Conservation (phyloP, 495 filamentous ascomycete species). For the Hypoxylon crocopeplum region DNA sequence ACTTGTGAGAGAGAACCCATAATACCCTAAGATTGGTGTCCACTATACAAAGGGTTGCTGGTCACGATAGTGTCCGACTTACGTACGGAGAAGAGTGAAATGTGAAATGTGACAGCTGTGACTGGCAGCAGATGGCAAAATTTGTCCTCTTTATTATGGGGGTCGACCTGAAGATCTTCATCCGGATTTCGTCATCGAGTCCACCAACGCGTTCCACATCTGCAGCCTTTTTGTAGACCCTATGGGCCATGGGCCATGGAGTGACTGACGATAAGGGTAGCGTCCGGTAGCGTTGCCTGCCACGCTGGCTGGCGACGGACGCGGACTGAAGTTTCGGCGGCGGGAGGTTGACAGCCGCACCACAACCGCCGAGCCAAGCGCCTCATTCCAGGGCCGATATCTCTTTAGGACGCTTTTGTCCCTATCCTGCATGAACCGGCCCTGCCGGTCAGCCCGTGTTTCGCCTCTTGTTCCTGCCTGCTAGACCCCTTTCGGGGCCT, state of each 20-base stretch:
- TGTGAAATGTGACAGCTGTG: slow-evolving; percentile 20
- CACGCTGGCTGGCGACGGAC: too few relatives aligned
- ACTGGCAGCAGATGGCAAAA: slow-evolving; percentile 22
- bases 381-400: background rate
- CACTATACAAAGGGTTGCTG: slow-evolving; percentile 9
- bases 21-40: slow-evolving; percentile 17
- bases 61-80: slow-evolving; percentile 7
- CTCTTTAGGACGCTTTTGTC: background rate
- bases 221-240: too few relatives aligned
- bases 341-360: slow-evolving; percentile 19
- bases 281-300: too few relatives aligned
- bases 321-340: too few relatives aligned
- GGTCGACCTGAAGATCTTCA: slow-evolving; percentile 31
- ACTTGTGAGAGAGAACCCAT: slow-evolving; percentile 1
- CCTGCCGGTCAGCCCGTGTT: slow-evolving; percentile 9
- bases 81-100: slow-evolving; percentile 19
- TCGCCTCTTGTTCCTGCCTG: slow-evolving; percentile 7
- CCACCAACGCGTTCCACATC: slow-evolving; percentile 17
- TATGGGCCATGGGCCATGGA: background rate
- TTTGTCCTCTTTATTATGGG: slow-evolving; percentile 31
- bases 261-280: background rate
- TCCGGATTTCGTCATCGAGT: slow-evolving; percentile 33
- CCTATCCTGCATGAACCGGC: slow-evolving; percentile 13
- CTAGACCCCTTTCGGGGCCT: slow-evolving; percentile 1
- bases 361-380: slow-evolving; percentile 13